These are phyloP conservation scores for Pecoramyces ruminantium DNA, from an alignment of 192 early-diverging fungal genomes.

Conservation along the genomic window DNA sequence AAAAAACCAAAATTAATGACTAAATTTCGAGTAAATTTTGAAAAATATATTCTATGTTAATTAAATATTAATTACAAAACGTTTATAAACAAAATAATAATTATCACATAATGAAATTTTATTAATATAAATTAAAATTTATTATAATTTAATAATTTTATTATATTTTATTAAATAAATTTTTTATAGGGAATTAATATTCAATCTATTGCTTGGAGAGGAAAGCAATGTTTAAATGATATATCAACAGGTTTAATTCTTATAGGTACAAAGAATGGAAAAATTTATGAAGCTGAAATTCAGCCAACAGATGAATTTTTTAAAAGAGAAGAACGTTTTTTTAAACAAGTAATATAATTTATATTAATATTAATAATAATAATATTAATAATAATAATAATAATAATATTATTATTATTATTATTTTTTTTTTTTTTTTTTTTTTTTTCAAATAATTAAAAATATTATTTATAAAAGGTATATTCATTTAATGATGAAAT, in stretches of 20 bases:
- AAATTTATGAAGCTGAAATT: slow-evolving; percentile 81
- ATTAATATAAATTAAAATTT: too few species aligned
- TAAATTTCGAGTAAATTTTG: slow-evolving; percentile 50
- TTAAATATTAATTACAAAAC: too few species aligned
- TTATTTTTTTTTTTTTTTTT: background rate
- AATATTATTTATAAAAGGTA: slow-evolving; percentile 12
- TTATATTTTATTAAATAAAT: too few species aligned
- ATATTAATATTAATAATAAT: background rate
- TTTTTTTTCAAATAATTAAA: too few species aligned
- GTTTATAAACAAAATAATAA: too few species aligned
- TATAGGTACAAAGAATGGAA: slow-evolving; percentile 69
- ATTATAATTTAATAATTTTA: too few species aligned
- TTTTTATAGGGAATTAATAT: slow-evolving; percentile 45
- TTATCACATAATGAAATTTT: too few species aligned
- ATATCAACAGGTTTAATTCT: slow-evolving; percentile 62
- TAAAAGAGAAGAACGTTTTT: slow-evolving; percentile 62
- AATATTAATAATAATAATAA: slow-evolving; percentile 1
- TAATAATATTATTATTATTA: slow-evolving; percentile 5
- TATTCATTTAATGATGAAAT: slow-evolving; percentile 46
- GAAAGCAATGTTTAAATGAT: slow-evolving; percentile 19
- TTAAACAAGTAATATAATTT: slow-evolving; percentile 41
- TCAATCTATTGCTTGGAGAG: slow-evolving; percentile 82
- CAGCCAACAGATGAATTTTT: slow-evolving; percentile 71
- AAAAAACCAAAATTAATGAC: slow-evolving; percentile 59
- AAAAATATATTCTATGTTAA: too few species aligned